phyloP scores from a whole-genome alignment of 768 basidiomycete species.

The Macrocybe gigantea region DNA sequence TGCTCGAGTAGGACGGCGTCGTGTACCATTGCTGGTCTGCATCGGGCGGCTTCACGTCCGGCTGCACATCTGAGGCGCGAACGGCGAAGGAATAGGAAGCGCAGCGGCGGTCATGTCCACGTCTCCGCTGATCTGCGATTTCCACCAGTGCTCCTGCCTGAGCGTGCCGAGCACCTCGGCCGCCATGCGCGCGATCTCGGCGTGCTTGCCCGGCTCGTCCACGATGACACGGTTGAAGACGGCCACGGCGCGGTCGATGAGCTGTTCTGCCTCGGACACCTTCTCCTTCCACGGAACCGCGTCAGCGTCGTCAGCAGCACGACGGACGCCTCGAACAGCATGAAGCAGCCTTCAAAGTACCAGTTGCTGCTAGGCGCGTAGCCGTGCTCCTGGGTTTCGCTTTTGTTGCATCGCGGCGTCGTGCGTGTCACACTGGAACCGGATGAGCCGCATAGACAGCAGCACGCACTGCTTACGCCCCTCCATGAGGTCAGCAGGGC shows the following conservation, averaged over 20 bases:
- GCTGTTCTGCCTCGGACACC: constrained; percentile 27
- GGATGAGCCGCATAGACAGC: constrained; percentile 35
- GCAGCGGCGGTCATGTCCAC: not conserved
- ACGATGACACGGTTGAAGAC: constrained; percentile 28
- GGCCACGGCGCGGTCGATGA: constrained; percentile 30
- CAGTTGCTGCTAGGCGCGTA: constrained; percentile 26
- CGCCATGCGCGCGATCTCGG: constrained; percentile 32
- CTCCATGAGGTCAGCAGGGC: constrained; percentile 19
- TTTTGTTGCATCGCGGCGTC: constrained; percentile 15
- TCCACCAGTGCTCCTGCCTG: constrained; percentile 20
- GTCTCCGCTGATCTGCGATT: constrained; percentile 5
- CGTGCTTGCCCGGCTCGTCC: constrained; percentile 28
- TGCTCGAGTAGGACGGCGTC: no score
- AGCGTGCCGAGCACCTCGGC: constrained; percentile 30
- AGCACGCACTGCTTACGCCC: constrained; percentile 33
- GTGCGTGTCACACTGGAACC: constrained; percentile 35
- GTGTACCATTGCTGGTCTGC: no score
- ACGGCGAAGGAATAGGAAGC: no score
- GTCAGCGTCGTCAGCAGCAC: constrained; percentile 36
- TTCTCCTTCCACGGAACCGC: constrained; percentile 31
- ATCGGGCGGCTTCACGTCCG: no score
- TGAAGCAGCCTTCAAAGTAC: constrained; percentile 38
- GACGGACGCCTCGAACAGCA: constrained; percentile 42
- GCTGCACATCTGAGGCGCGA: no score
- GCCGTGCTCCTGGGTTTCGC: constrained; percentile 12